Base-by-base conservation (phyloP, 805 yeast species). In the Teunomyces funiuensis region DNA sequence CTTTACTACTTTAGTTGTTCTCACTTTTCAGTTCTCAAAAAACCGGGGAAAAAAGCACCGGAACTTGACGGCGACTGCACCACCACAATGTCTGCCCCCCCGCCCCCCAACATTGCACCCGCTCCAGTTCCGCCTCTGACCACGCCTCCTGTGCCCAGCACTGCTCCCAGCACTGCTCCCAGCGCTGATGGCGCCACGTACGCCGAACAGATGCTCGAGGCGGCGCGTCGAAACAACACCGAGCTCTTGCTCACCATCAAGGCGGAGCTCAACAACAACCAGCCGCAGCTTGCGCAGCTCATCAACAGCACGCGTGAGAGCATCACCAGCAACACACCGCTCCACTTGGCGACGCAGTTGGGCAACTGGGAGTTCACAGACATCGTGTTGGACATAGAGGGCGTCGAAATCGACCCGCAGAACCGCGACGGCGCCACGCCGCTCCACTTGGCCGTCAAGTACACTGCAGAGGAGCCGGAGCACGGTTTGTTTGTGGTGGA, bases 351-450 rank as follows among this genome's bases (percentile, higher is more conserved):
- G 26, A 85, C 93, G 28, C 74, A 74, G 44, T 74, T 81, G 50
- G 99, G 98, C 3, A 80, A 87, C 41, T 87, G 83, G 76, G 97
- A 89, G 54, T 85, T 85, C 26, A 70, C 93, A 56, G 97, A 91
- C 58, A 65, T 75, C 38, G 67, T 91, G 14, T 71, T 91, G 45
- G 97, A 91, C 60, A 82, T 84, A 41, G 95, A 87, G 45, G 96
- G 93, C 2, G 89, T 90, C 14, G 96, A 90, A 51, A 82, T 90
- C 22, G 96, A 93, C 60, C 93, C 96, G 1, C 58, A 64, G 29
- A 85, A 85, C 60, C 73, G 80, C 27, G 84, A 83, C 39, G 90
- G 89, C 28, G 90, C 87, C 49, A 88, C 97, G 1, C 97, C 99
- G 10, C 74, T 93, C 48, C 98, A 91, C 63, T 66, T 77, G 46